Evolutionary conservation across 352 stramenopile genomes (phyloP).

Genomic region (Globisporangium barbulae): DNA sequence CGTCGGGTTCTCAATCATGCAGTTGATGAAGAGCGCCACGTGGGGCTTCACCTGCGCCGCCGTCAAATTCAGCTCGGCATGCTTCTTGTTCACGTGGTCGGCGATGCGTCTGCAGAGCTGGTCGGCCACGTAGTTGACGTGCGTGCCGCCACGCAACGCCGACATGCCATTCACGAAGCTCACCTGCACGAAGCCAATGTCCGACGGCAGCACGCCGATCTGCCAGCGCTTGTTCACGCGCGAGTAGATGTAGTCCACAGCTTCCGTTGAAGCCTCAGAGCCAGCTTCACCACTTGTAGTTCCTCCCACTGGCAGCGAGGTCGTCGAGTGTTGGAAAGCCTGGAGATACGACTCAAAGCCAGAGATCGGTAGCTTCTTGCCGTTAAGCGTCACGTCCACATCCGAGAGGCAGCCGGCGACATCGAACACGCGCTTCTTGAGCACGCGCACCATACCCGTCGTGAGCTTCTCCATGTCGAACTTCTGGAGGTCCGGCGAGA

Average conservation of each 20-base stretch:
- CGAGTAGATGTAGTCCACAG: slow-evolving; percentile 89
- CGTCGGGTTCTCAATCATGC: slow-evolving; percentile 97
- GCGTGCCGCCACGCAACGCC: slow-evolving; percentile 95
- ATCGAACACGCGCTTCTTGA: slow-evolving; percentile 98
- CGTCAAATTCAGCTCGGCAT: slow-evolving; percentile 91
- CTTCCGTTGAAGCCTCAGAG: slow-evolving; percentile 53
- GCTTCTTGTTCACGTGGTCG: slow-evolving; percentile 96
- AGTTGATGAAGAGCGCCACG: slow-evolving; percentile 98
- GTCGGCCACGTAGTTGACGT: slow-evolving; percentile 91
- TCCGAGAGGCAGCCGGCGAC: slow-evolving; percentile 95
- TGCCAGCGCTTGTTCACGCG: slow-evolving; percentile 95
- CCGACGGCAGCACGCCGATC: slow-evolving; percentile 89
- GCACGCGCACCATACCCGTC: slow-evolving; percentile 89
- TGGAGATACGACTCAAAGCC: slow-evolving; percentile 97
- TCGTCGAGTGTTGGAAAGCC: slow-evolving; percentile 79
- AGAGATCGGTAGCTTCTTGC: slow-evolving; percentile 77
- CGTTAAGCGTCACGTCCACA: slow-evolving; percentile 93
- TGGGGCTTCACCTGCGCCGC: slow-evolving; percentile 97
- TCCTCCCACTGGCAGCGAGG: slow-evolving; percentile 8
- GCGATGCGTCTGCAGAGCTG: slow-evolving; percentile 86
- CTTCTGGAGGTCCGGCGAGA: slow-evolving; percentile 94
- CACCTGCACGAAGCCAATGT: slow-evolving; percentile 95
- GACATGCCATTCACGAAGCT: slow-evolving; percentile 99
- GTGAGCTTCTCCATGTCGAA: slow-evolving; percentile 97
- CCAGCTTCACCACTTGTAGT: slow-evolving; percentile 10